Base-by-base conservation (phyloP, 352 stramenopile genomes). In the Paralagenidium karlingii region DNA sequence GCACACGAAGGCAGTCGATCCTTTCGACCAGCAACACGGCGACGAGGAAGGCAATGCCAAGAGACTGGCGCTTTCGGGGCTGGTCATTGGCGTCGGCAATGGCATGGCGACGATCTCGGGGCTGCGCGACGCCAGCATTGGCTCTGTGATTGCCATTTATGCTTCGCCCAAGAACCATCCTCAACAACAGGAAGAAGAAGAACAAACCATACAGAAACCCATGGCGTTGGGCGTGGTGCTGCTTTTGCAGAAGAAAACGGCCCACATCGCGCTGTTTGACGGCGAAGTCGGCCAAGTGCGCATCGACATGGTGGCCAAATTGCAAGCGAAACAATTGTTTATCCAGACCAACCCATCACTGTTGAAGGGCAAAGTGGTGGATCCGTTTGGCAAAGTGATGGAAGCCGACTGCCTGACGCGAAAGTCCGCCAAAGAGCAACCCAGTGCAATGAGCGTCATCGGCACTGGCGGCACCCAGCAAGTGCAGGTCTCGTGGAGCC, bases 11-110 rank as follows among this genome's bases (percentile, higher is more conserved):
- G n/a, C n/a, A n/a, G n/a, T n/a, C n/a, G n/a, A n/a, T n/a, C n/a
- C n/a, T n/a, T n/a, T n/a, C n/a, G n/a, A n/a, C n/a, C n/a, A n/a
- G n/a, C n/a, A n/a, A n/a, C n/a, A n/a, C n/a, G n/a, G n/a, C n/a
- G n/a, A n/a, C n/a, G n/a, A n/a, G n/a, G n/a, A n/a, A n/a, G n/a
- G n/a, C n/a, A n/a, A n/a, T n/a, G n/a, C n/a, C n/a, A n/a, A n/a
- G n/a, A n/a, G n/a, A n/a, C n/a, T n/a, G n/a, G n/a, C n/a, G n/a
- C n/a, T n/a, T n/a, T n/a, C n/a, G n/a, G n/a, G n/a, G n/a, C n/a
- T n/a, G n/a, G n/a, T n/a, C n/a, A n/a, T 86, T 38, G 59, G 75
- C 48, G 52, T 89, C 13, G 71, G 80, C 51, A 82, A 82, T 54
- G 58, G 63, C 22, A 61, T 89, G 18, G 75, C 69, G 26, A 73